phyloP scores from a whole-genome alignment of 176 grass and related monocot species.

The Otatea glauca region DNA sequence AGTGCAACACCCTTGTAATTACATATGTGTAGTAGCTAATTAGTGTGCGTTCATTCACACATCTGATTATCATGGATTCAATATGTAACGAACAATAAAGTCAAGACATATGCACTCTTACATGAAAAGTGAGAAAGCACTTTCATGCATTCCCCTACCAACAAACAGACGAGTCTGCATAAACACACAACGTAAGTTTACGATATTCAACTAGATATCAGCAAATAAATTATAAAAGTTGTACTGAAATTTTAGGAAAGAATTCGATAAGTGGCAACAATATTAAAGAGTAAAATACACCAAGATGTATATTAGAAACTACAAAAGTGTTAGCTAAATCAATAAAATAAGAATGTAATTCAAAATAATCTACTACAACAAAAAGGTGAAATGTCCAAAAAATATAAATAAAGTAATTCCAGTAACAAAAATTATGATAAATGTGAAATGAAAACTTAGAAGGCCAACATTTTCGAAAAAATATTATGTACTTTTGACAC shows the following conservation, averaged over 20 bases:
- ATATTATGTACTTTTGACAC: neutral
- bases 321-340: neutral
- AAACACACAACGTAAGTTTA: constrained; percentile 35
- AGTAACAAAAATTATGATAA: neutral
- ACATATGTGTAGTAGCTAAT: neutral
- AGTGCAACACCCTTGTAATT: constrained; percentile 28
- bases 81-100: neutral
- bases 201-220: constrained; percentile 20
- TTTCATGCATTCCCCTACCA: constrained; percentile 98
- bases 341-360: constrained; percentile 8
- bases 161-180: constrained; percentile 85
- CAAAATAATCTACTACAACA: neutral
- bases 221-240: constrained; percentile 12
- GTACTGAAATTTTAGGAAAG: neutral
- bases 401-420: neutral
- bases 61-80: neutral
- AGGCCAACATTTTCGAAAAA: neutral
- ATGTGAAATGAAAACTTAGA: neutral
- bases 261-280: constrained; percentile 8
- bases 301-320: constrained; percentile 15
- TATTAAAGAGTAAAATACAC: constrained; percentile 5
- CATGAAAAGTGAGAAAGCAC: constrained; percentile 90
- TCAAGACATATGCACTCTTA: constrained; percentile 49
- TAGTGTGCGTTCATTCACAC: no score
- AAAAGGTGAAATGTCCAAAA: neutral